phyloP scores from a whole-genome alignment of 1,284 basidiomycete species.

The Ganoderma meredithae region DNA sequence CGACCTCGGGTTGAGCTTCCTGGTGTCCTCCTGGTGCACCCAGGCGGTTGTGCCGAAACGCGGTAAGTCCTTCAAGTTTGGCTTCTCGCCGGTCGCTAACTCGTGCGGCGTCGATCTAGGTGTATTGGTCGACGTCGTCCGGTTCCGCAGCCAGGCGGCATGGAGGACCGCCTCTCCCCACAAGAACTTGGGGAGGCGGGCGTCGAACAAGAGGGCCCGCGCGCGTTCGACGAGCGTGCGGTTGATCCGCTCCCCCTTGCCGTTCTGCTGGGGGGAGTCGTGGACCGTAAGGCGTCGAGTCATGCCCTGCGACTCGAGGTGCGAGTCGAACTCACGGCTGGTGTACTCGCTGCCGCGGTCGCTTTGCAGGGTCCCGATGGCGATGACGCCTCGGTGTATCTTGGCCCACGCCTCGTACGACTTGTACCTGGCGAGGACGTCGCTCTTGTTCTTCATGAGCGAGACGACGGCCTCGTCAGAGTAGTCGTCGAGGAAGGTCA shows the following conservation, averaged over 20 bases:
- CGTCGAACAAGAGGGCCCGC: too few relatives aligned
- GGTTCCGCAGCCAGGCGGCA: slow-evolving; percentile 31
- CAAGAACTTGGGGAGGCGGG: too few relatives aligned
- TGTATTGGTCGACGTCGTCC: slow-evolving; percentile 39
- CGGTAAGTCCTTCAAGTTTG: slow-evolving; percentile 36
- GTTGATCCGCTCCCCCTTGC: too few relatives aligned
- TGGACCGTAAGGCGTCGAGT: slow-evolving; percentile 26
- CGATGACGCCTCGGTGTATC: slow-evolving; percentile 15
- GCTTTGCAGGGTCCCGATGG: slow-evolving; percentile 26
- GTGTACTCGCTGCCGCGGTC: slow-evolving; percentile 35
- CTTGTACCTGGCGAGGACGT: slow-evolving; percentile 34
- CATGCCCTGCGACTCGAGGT: slow-evolving; percentile 24
- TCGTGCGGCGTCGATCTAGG: slow-evolving; percentile 44
- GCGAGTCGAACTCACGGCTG: slow-evolving; percentile 21
- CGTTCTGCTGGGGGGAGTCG: slow-evolving; percentile 23
- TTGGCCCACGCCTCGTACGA: slow-evolving; percentile 34
- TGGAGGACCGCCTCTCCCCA: too few relatives aligned
- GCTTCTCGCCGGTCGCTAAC: slow-evolving; percentile 35
- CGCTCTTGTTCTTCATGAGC: slow-evolving; percentile 36
- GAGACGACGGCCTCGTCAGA: slow-evolving; percentile 31
- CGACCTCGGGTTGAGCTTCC: slow-evolving; percentile 41
- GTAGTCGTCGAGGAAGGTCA: slow-evolving; percentile 39
- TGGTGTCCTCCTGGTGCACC: slow-evolving; percentile 16
- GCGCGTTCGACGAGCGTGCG: too few relatives aligned
- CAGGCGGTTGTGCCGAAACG: slow-evolving; percentile 15